A percentile compares a stretch with the other conserved stretches of the same genome.
phyloP scores from a whole-genome alignment of 164 flowering plant genomes.

The Berberis vulgaris region DNA sequence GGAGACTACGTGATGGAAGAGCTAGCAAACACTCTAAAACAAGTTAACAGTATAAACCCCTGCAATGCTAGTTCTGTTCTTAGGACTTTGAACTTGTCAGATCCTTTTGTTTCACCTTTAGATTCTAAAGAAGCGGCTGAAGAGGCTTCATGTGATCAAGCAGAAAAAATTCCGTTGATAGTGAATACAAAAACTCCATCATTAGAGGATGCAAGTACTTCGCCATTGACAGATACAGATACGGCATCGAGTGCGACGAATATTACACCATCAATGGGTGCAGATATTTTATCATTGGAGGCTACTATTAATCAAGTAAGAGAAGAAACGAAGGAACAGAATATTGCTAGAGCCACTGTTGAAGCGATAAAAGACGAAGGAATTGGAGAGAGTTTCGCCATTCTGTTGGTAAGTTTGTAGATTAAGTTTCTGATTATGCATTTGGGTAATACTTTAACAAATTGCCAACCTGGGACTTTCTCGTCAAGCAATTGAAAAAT shows the following conservation, averaged over 20 bases:
- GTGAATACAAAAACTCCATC: no score
- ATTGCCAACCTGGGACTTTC: no score
- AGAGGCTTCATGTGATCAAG: constrained; percentile 11
- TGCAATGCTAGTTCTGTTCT: constrained; percentile 67
- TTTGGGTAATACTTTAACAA: no score
- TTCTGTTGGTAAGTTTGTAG: constrained; percentile 48
- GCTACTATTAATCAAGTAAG: constrained; percentile 47
- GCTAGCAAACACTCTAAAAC: constrained; percentile 51
- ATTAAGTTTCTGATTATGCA: neutral
- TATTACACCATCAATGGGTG: no score
- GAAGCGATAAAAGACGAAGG: constrained; percentile 76
- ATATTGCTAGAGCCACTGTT: constrained; percentile 55
- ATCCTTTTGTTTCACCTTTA: constrained; percentile 8
- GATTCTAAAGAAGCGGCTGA: constrained; percentile 26
- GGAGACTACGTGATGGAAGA: constrained; percentile 84
- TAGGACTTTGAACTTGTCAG: constrained; percentile 37
- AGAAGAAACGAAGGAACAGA: constrained; percentile 58
- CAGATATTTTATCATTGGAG: constrained; percentile 31
- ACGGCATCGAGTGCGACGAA: no score
- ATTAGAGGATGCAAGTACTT: no score
- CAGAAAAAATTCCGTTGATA: constrained; percentile 11
- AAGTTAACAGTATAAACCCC: constrained; percentile 30
- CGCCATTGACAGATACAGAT: no score
- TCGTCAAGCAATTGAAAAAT: no score
- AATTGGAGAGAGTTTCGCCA: constrained; percentile 38